Evolutionary conservation across 345 rosid genomes (phyloP), one percentile per base, ranked within the genome.

Genomic region (Linum tenue): DNA sequence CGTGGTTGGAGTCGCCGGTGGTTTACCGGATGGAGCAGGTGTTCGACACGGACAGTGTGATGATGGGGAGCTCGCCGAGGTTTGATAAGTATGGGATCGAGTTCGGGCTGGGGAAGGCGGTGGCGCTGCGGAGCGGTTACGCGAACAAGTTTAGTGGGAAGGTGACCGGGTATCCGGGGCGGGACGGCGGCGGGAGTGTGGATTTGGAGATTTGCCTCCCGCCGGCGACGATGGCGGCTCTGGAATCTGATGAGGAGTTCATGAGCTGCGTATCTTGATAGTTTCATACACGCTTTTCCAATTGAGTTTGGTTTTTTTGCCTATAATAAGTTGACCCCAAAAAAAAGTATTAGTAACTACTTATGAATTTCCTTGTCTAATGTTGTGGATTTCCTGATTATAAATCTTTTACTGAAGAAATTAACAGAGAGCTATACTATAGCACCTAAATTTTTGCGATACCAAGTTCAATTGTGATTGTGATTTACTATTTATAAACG

Each of bases 31-130:
- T 87, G 1, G 82, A 40, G 7, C 68, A 62, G 57, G 10, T 69
- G 62, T 87, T 89, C 58, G 90, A 84, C 66, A 86, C 83, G 0
- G 5, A 61, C 43, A 86, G 83, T 40, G 73, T 89, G 68, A 71
- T 85, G 89, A 79, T 87, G 77, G 96, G 95, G 67, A 85, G 98
- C 70, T 91, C 96, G 0, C 96, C 95, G 3, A 76, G 92, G 72
- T 91, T 91, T 70, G 56, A 91, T 69, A 89, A 73, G 78, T 91
- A 89, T 2, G 95, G 95, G 16, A 71, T 64, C 56, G 89, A 89
- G 41, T 91, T 91, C 60, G 98, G 95, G 53, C 55, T 89, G 78
- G 96, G 96, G 22, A 87, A 91, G 75, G 90, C 86, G 11, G 10
- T 83, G 75, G 78, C 87, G 8, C 81, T 85, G 64, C 74, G 92